Evolutionary conservation across 2,329 filamentous ascomycete species (phyloP), one percentile per base, ranked within the genome.

Genomic region (Metarhizium sp.): DNA sequence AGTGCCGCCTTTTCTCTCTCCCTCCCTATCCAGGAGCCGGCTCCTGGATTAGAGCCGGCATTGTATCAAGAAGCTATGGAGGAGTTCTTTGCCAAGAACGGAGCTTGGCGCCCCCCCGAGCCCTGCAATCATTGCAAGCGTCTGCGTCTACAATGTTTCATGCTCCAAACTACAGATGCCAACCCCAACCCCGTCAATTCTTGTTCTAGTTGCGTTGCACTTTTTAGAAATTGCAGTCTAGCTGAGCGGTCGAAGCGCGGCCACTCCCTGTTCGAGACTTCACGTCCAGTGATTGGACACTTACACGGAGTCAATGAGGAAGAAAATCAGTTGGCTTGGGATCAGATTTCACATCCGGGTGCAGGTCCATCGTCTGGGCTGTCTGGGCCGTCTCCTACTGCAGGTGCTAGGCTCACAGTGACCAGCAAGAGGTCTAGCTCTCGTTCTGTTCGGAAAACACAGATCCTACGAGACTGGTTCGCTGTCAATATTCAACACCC

Each of bases 191-290:
- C 76, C 2, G 66, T 74, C 51, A 67, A 66, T 6, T 71, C 75
- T 0, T 79, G 77, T 59, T 77, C 76, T 3, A 78, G 74, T 57
- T 79, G 77, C 55, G 77, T 76, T 4, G 76, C 75, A 0, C 64
- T 79, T 2, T 78, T 76, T 55, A 67, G 76, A 1, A 73, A 77
- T 56, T 79, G 77, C 61, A 78, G 77, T 52, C 65, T 78, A 5
- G 71, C 76, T 1, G 71, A 61, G 57, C 55, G 68, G 13, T 67
- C 70, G 18, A 79, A 79, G 58, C 70, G 76, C 8, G 66, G 71
- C 2, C 69, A 74, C 0, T 74, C 71, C 0, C 63, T 67, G 2
- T 79, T 78, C 59, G 77, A 79, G 62, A 78, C 75, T 0, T 60
- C 69, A 0, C 62, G 68, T 10, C 77, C 76, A 0, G 76, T 78